These are phyloP conservation scores for Pleurotus citrinopileatus DNA, from an alignment of 768 basidiomycete species.

Conservation along the genomic window DNA sequence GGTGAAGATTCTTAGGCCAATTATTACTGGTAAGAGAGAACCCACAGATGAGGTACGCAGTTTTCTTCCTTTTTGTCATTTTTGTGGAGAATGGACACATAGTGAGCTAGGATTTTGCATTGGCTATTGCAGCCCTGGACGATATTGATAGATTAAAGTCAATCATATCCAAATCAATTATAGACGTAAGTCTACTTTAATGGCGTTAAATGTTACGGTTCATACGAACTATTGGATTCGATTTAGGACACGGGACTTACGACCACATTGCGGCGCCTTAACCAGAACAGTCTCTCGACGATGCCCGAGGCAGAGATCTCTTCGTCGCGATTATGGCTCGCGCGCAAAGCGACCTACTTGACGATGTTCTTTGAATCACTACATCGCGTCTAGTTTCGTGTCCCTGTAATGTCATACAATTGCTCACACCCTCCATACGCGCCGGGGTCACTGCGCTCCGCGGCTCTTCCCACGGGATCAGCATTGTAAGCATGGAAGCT, in stretches of 20 bases:
- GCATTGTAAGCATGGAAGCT: too few relatives aligned
- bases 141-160: neutral
- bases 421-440: too few relatives aligned
- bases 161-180: neutral
- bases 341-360: neutral
- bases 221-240: too few relatives aligned
- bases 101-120: neutral
- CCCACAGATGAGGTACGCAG: neutral
- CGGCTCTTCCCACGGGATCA: too few relatives aligned
- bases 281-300: neutral
- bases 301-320: neutral
- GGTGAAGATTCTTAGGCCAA: neutral
- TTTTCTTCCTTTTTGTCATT: too few relatives aligned
- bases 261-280: neutral
- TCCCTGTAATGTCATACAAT: too few relatives aligned
- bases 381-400: too few relatives aligned
- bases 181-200: neutral
- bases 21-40: neutral
- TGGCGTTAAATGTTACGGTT: too few relatives aligned
- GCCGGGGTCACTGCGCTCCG: too few relatives aligned
- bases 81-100: too few relatives aligned
- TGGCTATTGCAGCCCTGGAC: neutral
- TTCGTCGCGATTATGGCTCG: neutral
- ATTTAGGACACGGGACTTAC: neutral
- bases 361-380: neutral